Percentiles rank a stretch among this genome's conserved stretches.
These are phyloP conservation scores for Phytophthora meadii DNA, from an alignment of 352 stramenopile genomes.

Conservation along the genomic window DNA sequence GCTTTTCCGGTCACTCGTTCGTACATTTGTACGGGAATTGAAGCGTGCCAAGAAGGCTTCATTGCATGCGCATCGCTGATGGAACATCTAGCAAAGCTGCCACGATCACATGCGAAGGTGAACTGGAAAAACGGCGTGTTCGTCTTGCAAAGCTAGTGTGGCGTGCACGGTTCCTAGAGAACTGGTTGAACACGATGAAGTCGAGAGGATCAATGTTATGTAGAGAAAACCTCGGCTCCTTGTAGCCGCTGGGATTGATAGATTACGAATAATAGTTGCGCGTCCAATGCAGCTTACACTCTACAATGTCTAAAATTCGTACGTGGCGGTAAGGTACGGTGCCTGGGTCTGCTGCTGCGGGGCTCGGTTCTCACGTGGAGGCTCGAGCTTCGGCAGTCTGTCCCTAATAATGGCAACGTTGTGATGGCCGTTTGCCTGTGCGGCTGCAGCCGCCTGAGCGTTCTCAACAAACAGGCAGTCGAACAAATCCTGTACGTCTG, in stretches of 20 bases:
- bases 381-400: constrained; percentile 37
- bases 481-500: constrained; percentile 52
- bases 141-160: constrained; percentile 24
- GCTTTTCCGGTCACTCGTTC: background rate
- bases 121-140: constrained; percentile 26
- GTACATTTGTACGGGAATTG: constrained; percentile 7
- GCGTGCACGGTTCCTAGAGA: constrained; percentile 1
- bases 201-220: background rate
- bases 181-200: constrained; percentile 6
- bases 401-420: constrained; percentile 40
- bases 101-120: background rate
- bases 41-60: constrained; percentile 5
- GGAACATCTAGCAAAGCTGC: background rate
- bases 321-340: constrained; percentile 41
- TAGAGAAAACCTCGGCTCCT: constrained; percentile 18
- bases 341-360: constrained; percentile 27
- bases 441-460: constrained; percentile 30
- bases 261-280: constrained; percentile 38
- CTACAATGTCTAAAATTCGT: constrained; percentile 48
- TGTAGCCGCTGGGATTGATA: constrained; percentile 33
- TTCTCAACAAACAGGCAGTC: constrained; percentile 55
- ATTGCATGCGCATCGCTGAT: too few species aligned
- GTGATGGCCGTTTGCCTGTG: constrained; percentile 34
- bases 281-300: constrained; percentile 23
- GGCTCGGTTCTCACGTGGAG: constrained; percentile 23